Conservation (phyloP, 1,139 yeast species). For the Debaryomyces sp. region DNA sequence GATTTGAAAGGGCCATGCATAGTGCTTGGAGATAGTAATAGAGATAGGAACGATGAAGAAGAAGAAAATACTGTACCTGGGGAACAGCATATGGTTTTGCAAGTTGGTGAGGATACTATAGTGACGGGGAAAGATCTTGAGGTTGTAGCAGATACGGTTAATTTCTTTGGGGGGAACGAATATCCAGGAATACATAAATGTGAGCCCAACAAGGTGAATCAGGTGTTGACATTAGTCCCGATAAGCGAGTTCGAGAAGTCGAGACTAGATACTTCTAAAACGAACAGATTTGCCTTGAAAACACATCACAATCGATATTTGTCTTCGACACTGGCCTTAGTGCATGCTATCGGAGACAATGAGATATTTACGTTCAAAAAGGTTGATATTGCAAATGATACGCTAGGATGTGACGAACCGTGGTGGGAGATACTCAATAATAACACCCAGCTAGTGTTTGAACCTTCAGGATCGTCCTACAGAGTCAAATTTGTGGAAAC, state of each 20-base stretch:
- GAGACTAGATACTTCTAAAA: not conserved
- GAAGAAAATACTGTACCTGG: not conserved
- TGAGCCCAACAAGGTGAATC: slow-evolving; percentile 12
- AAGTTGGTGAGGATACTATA: not conserved
- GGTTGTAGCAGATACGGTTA: slow-evolving; percentile 4
- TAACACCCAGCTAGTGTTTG: slow-evolving; percentile 1
- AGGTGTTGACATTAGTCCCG: slow-evolving; percentile 12
- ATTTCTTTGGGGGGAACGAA: slow-evolving; percentile 8
- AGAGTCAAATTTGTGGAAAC: not conserved
- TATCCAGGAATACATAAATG: slow-evolving; percentile 6
- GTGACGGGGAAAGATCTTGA: slow-evolving; percentile 2
- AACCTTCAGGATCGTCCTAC: not conserved
- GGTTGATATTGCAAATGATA: not conserved
- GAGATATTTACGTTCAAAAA: slow-evolving; percentile 9
- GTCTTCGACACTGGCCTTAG: slow-evolving; percentile 5
- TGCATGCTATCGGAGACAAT: slow-evolving; percentile 9
- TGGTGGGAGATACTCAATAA: slow-evolving; percentile 7
- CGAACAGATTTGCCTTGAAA: slow-evolving; percentile 10
- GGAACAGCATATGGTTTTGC: not conserved
- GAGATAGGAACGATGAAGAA: not conserved
- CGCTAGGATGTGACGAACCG: not conserved
- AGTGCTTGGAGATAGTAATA: slow-evolving; percentile 1
- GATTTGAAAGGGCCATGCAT: slow-evolving; percentile 17
- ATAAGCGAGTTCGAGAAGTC: slow-evolving; percentile 9
- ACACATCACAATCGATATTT: slow-evolving; percentile 6